Base-by-base conservation (phyloP, 768 basidiomycete species). In the Galerina sulciceps region DNA sequence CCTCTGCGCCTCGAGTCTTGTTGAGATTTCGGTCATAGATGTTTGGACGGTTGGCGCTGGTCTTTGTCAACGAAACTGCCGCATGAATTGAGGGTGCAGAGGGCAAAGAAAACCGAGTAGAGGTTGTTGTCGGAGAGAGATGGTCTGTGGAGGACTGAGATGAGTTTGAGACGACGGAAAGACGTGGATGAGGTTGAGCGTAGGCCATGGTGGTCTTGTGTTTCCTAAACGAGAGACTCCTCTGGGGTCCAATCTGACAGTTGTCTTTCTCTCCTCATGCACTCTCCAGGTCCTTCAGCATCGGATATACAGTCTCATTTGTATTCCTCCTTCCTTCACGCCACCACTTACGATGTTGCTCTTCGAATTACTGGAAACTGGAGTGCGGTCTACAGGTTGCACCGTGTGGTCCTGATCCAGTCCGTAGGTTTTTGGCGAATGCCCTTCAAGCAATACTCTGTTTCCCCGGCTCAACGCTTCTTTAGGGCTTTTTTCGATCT, bases 21-120 rank as follows among this genome's bases (percentile, higher is more conserved):
- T 91, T 94, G 64, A 97, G 80, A 47, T 84, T 87, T 57, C 95
- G 83, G 68, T 98, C 96, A 74, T 96, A 93, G 60, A 98, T 94
- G 64, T 84, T 91, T 2, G 90, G 88, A 6, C 90, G 84, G 22
- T 72, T 71, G 17, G 67, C 63, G 0, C 76, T 65, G 26, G 81
- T 73, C 23, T 79, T 79, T 34, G 63, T 65, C 18, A 71, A 65
- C 15, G 74, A 68, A 20, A 75, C 66, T 11, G 79, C 70, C 38
- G 82, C 78, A 66, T 74, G 77, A 50, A 80, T 73, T 10, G 85
- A 82, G 10, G 84, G 76, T 1, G 79, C 78, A 1, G 86, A 80
- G 1, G 89, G 85, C 10, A 90, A 75, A 8, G 91, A 92, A 73
- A 90, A 91, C 26, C 89, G 81, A 1, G 87, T 81, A 0, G 89